Evolutionary conservation across 257 asterid species (phyloP), one percentile per base, ranked within the genome.

Genomic region (Rhazya stricta): DNA sequence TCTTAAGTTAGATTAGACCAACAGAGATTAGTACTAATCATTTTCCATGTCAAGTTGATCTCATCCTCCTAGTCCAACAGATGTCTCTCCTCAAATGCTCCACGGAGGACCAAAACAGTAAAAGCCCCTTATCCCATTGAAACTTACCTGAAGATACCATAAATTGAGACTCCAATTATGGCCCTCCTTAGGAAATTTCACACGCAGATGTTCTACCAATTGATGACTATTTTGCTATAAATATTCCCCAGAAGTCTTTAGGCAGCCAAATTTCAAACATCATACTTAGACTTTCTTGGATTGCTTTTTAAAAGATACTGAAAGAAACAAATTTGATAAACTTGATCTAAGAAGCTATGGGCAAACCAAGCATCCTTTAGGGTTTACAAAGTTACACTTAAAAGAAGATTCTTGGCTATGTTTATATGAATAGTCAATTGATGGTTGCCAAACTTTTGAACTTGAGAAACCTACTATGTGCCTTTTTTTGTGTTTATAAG

Each of bases 401-500:
- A 72, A 46, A 54, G 66, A 75, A 80, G 84, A 84, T 76, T 82
- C 86, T 73, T 68, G 74, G 45, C 61, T 72, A 6, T 46, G 42
- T 11, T 58, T 36, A 67, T 45, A 42, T 46, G 61, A 73, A 68
- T 76, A 74, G 83, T 83, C 84, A 81, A 81, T 71, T 79, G 75
- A 78, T 27, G 53, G 69, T 73, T 73, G 88, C 89, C 90, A 80
- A 88, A 81, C 89, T 48, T 80, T 75, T 83, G 85, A 84, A 66
- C 66, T 77, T 39, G 18, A 70, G 50, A 69, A 37, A 67, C 39
- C 72, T 25, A 11, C 76, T 36, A 27, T 53, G 32, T 63, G 58
- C 13, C 48, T 18, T 77, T 70, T 54, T 36, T 19, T 69, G n/a
- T 61, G 39, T 34, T 74, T 80, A 83, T 83, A 86, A 81, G 79